phyloP scores from a whole-genome alignment of 768 basidiomycete genomes.

The Mycena floridula region DNA sequence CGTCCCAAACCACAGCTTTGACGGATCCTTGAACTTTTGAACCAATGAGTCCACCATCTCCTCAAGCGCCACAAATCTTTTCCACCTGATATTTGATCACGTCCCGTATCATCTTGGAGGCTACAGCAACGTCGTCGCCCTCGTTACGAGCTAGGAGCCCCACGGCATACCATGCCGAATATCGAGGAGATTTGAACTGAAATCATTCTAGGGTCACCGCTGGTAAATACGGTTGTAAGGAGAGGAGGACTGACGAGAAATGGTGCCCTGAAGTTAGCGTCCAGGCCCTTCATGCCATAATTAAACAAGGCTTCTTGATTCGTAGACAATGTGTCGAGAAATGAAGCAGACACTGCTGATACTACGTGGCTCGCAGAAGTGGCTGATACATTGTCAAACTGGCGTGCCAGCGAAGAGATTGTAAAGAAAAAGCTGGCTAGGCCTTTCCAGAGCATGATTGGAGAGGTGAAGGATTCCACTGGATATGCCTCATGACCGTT shows the following conservation, averaged over 20 bases:
- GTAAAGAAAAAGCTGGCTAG: no score
- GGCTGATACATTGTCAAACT: no score
- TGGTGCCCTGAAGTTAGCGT: constrained; percentile 18
- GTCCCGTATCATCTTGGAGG: constrained; percentile 14
- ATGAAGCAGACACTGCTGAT: no score
- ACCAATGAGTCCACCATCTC: neutral
- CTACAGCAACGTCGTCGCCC: constrained; percentile 15
- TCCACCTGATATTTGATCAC: constrained; percentile 10
- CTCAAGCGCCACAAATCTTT: neutral
- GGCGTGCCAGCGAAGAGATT: no score
- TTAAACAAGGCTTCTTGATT: constrained; percentile 18
- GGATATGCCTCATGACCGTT: no score
- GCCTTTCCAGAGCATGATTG: no score
- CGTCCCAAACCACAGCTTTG: constrained; percentile 22
- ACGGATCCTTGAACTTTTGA: constrained; percentile 18
- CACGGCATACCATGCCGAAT: constrained; percentile 25
- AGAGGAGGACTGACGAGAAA: constrained; percentile 14
- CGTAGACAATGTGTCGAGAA: constrained; percentile 12
- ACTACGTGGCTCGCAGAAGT: no score
- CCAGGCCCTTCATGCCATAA: constrained; percentile 18
- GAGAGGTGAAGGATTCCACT: no score
- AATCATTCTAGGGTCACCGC: neutral
- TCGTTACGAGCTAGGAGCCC: constrained; percentile 21
- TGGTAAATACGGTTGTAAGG: neutral
- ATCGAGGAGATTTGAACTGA: constrained; percentile 22